Base-by-base conservation (phyloP, 371 early-diverging fungal species). In the Mortierella sp. region DNA sequence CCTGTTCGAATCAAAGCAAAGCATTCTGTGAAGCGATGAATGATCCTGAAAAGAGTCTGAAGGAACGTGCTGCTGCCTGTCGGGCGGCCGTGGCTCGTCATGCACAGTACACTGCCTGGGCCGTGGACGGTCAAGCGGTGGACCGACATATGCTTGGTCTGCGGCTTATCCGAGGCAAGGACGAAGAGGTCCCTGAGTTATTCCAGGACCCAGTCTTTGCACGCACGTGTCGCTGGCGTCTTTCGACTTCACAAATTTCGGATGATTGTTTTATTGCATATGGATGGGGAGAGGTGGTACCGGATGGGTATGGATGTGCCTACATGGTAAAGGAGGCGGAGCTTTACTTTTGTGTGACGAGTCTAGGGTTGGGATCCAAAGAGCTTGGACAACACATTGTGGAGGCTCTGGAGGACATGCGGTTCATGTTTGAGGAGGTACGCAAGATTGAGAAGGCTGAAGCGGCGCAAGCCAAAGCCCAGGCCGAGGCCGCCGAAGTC, bases 251-350 rank as follows among this genome's bases (percentile, higher is more conserved):
- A 29, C 96, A 98, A 82, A 86, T 98, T 62, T 85, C 94, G 16
- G 91, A 93, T 62, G 96, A 96, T 72, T 86, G 93, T 83, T 97
- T 94, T 84, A 89, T 90, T 65, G 92, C 93, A 58, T 97, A 96
- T 71, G 98, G 98, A n/a, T 97, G 96, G 96, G 96, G 96, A 60
- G 94, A 94, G 80, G 97, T 97, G 46, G 92, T 95, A n/a, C 90
- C 94, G 30, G 94, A 95, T 79, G 97, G 97, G 1, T 97, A 91
- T 77, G 97, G 96, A 53, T 74, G 90, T 72, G 97, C 98, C 16
- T 98, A 98, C 86, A 95, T 95, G 91, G 91, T 97, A 81, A 94
- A 94, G 82, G 86, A 89, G 56, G 85, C 91, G 58, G 85, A 90
- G 57, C 81, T 97, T 51, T 90, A 95, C 75, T 92, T 97, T 82